Evolutionary conservation across 768 basidiomycete genomes (phyloP).

Genomic region (Galerina sulciceps): DNA sequence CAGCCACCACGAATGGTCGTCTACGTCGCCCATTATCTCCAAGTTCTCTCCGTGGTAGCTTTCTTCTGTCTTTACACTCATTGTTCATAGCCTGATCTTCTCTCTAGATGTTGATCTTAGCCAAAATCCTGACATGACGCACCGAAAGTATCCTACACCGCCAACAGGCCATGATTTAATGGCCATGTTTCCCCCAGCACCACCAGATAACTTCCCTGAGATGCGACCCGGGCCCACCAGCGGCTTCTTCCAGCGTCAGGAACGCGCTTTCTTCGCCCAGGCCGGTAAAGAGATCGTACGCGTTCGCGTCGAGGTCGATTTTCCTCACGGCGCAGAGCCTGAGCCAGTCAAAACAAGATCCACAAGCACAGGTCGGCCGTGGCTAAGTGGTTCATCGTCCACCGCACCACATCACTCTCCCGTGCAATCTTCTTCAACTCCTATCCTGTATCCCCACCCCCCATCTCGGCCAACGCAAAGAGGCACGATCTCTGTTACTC

Average conservation of each 20-base stretch:
- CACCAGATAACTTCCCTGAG: constrained; percentile 60
- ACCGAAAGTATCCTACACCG: constrained; percentile 72
- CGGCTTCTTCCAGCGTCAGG: constrained; percentile 74
- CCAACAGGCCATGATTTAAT: constrained; percentile 84
- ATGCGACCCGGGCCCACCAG: constrained; percentile 69
- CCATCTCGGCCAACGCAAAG: constrained; percentile 36
- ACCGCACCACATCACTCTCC: constrained; percentile 38
- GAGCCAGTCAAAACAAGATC: constrained; percentile 31
- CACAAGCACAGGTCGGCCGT: constrained; percentile 28
- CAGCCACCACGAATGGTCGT: constrained; percentile 26
- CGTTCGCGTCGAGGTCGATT: constrained; percentile 72
- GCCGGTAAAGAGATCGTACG: constrained; percentile 80
- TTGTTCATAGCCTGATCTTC: not conserved
- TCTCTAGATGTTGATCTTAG: constrained; percentile 66
- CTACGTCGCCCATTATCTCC: constrained; percentile 65
- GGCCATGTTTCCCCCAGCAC: constrained; percentile 79
- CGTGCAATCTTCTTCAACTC: constrained; percentile 32
- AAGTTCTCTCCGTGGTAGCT: constrained; percentile 60
- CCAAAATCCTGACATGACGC: constrained; percentile 49
- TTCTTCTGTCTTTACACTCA: not conserved
- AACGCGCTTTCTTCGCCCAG: constrained; percentile 81
- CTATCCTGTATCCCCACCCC: constrained; percentile 39
- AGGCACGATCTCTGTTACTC: constrained; percentile 35
- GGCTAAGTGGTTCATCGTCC: constrained; percentile 24
- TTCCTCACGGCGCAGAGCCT: constrained; percentile 39